Evolutionary conservation across 306 rosid genomes (phyloP).

Genomic region (Calophaca sinica): DNA sequence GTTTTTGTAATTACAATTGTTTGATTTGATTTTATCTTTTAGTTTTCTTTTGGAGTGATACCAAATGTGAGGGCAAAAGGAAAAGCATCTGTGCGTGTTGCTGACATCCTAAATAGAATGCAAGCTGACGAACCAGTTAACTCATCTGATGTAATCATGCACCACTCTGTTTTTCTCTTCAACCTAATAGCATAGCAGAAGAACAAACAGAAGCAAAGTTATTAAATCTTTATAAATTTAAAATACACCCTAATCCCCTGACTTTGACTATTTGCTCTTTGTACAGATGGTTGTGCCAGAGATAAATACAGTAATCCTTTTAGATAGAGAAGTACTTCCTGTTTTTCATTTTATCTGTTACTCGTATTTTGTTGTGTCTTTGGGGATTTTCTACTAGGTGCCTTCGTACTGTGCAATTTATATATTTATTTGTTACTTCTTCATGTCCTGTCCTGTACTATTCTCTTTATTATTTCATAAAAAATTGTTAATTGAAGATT

Average conservation of each 20-base stretch:
- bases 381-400: constrained; percentile 34
- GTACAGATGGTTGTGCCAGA: constrained; percentile 89
- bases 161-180: constrained; percentile 38
- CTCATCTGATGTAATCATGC: constrained; percentile 76
- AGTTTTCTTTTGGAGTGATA: constrained; percentile 94
- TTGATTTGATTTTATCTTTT: constrained; percentile 43
- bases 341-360: constrained; percentile 16
- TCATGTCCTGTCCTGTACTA: background rate
- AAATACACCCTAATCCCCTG: constrained; percentile 8
- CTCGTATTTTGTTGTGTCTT: constrained; percentile 32
- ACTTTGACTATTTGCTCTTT: constrained; percentile 38
- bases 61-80: constrained; percentile 98
- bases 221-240: constrained; percentile 15
- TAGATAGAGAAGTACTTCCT: constrained; percentile 89
- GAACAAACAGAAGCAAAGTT: constrained; percentile 29
- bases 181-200: constrained; percentile 32
- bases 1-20: constrained; percentile 24
- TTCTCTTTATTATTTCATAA: constrained; percentile 29
- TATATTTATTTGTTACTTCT: constrained; percentile 20
- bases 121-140: constrained; percentile 94
- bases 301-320: constrained; percentile 87
- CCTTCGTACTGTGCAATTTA: constrained; percentile 10
- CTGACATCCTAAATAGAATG: constrained; percentile 88
- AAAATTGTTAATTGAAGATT: constrained; percentile 12
- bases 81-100: constrained; percentile 88